Evolutionary conservation across 1,139 yeast species (phyloP).

Genomic region (Hyphopichia buzzinii): DNA sequence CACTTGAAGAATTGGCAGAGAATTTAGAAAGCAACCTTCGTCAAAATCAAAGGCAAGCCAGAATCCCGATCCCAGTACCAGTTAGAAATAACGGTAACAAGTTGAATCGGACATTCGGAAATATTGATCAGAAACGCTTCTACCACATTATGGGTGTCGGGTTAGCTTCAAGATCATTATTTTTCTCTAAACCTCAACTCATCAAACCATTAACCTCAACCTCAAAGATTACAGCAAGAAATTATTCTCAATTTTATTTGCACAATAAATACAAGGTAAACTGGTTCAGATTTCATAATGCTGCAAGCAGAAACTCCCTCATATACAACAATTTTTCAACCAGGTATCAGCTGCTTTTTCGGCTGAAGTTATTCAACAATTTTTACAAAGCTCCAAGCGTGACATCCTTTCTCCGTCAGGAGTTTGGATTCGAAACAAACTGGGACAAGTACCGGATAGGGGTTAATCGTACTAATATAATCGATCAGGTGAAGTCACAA

Average conservation of each 20-base stretch:
- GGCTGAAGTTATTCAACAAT: constrained; percentile 2
- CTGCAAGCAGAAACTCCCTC: not conserved
- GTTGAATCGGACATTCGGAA: not conserved
- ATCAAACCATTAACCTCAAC: not conserved
- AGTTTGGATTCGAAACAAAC: constrained; percentile 1
- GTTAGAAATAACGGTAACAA: constrained; percentile 9
- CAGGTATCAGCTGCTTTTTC: constrained; percentile 3
- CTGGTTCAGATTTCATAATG: constrained; percentile 1
- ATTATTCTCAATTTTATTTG: constrained; percentile 1
- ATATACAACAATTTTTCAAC: constrained; percentile 3
- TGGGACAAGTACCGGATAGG: not conserved
- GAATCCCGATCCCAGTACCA: constrained; percentile 25
- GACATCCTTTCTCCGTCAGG: constrained; percentile 1
- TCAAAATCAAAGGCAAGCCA: constrained; percentile 10
- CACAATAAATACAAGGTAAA: constrained; percentile 1
- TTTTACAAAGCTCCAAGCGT: constrained; percentile 2
- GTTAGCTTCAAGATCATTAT: not conserved
- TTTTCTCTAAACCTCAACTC: too few relatives aligned
- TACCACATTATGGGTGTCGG: not conserved
- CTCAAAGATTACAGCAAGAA: not conserved
- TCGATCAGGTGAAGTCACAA: not conserved
- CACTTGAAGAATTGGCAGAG: constrained; percentile 31
- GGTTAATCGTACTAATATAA: not conserved
- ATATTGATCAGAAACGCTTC: not conserved
- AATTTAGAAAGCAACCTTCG: constrained; percentile 8